Percentiles rank a stretch among this genome's conserved stretches.
These are phyloP conservation scores for Cladochytrium replicatum DNA, from an alignment of 192 early-diverging fungal genomes.

Conservation along the genomic window DNA sequence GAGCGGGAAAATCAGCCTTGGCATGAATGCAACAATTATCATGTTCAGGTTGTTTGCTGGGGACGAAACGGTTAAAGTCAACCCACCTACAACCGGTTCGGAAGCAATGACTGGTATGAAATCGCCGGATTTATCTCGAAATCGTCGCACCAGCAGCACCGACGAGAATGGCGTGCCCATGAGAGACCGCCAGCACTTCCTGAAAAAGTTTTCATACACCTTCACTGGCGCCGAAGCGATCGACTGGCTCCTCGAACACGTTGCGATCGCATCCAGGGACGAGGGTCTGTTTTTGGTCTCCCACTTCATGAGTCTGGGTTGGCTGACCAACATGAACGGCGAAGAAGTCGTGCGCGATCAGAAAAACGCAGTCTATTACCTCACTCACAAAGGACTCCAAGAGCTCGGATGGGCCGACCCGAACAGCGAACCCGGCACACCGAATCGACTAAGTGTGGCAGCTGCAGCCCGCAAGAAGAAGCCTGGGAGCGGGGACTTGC, in stretches of 20 bases:
- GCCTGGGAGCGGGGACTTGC: neutral
- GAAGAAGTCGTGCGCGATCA: conserved; percentile 7
- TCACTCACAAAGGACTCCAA: conserved; percentile 11
- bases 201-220: conserved; percentile 21
- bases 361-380: conserved; percentile 20
- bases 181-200: conserved; percentile 10
- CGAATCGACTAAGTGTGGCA: neutral
- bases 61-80: no score
- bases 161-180: conserved; percentile 14
- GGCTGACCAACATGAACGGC: conserved; percentile 14
- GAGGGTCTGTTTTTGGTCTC: conserved; percentile 18
- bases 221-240: conserved; percentile 21
- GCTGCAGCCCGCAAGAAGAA: neutral
- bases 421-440: neutral
- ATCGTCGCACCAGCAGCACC: no score
- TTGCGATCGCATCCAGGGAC: conserved; percentile 9
- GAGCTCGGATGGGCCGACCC: conserved; percentile 19
- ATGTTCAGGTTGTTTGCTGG: no score
- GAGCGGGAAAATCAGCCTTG: no score
- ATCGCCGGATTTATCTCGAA: no score
- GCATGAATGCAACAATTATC: no score
- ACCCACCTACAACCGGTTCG: no score
- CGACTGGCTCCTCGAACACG: conserved; percentile 18
- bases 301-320: conserved; percentile 14
- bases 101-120: no score